A percentile compares a stretch with the other conserved stretches of the same genome.
phyloP scores from a whole-genome alignment of 306 rosid genomes.

The Begonia fuchsioides region DNA sequence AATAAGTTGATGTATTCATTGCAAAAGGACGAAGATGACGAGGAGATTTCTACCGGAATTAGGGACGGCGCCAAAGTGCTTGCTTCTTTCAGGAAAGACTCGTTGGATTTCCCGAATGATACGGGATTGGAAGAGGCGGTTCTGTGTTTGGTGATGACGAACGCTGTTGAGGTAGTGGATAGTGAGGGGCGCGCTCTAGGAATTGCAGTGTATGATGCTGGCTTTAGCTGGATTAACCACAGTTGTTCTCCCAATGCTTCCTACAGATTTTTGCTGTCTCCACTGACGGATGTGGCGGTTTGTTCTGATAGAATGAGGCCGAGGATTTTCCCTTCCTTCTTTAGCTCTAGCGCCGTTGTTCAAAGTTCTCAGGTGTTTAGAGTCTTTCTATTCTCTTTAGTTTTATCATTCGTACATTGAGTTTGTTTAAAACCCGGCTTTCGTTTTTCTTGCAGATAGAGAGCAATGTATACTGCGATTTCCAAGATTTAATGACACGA shows the following conservation, averaged over 20 bases:
- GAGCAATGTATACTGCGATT: slow-evolving; percentile 17
- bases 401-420: not conserved
- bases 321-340: slow-evolving; percentile 22
- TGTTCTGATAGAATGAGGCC: slow-evolving; percentile 2
- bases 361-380: slow-evolving; percentile 18
- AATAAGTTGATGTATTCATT: slow-evolving; percentile 12
- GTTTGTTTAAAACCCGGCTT: slow-evolving; percentile 3
- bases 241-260: slow-evolving; percentile 73
- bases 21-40: not conserved
- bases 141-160: slow-evolving; percentile 50
- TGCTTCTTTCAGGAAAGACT: slow-evolving; percentile 21
- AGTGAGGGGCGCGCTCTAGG: slow-evolving; percentile 32
- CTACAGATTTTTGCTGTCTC: slow-evolving; percentile 24
- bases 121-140: slow-evolving; percentile 34
- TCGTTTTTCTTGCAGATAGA: slow-evolving; percentile 33
- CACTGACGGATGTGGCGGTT: slow-evolving; percentile 6
- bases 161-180: slow-evolving; percentile 79
- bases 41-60: slow-evolving; percentile 10
- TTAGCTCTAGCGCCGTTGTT: not conserved
- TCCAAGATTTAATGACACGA: slow-evolving; percentile 12
- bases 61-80: slow-evolving; percentile 26
- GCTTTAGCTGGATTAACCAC: slow-evolving; percentile 71
- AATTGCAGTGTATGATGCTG: slow-evolving; percentile 32
- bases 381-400: not conserved
- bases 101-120: slow-evolving; percentile 5